Conservation (phyloP, 1,284 basidiomycete species). For the Peniophora sp. region DNA sequence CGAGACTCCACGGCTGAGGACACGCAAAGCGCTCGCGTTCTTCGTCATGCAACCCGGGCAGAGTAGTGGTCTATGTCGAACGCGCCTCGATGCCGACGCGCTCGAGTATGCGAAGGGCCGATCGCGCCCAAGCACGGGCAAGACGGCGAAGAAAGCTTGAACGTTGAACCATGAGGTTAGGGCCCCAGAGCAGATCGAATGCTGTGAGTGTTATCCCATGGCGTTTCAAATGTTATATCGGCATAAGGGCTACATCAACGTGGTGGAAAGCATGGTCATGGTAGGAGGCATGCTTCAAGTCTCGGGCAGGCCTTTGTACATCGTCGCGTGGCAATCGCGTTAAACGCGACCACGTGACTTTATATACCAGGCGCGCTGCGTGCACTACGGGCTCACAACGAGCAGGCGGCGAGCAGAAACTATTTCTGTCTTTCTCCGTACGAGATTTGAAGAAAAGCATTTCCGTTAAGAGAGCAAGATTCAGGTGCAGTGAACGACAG, state of each 20-base stretch:
- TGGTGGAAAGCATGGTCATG: too few species aligned
- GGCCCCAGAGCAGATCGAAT: constrained; percentile 68
- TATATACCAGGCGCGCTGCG: neutral
- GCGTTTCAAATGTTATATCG: constrained; percentile 28
- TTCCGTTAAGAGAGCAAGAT: neutral
- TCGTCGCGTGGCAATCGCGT: constrained; percentile 5
- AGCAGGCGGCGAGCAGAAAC: too few species aligned
- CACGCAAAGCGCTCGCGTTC: constrained; percentile 58
- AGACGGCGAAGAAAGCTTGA: constrained; percentile 32
- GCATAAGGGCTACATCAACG: constrained; percentile 9
- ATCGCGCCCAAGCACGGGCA: constrained; percentile 52
- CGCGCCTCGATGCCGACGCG: constrained; percentile 66
- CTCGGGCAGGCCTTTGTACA: too few species aligned
- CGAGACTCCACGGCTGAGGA: constrained; percentile 64
- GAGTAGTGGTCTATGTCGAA: constrained; percentile 60
- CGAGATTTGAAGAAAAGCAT: neutral
- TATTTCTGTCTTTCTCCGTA: constrained; percentile 16
- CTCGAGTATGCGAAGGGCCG: constrained; percentile 42
- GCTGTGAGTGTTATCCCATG: constrained; percentile 66
- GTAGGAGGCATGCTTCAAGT: too few species aligned
- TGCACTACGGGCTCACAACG: neutral
- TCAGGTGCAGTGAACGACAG: too few species aligned
- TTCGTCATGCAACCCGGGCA: constrained; percentile 72
- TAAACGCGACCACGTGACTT: neutral
- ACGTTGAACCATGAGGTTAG: constrained; percentile 45